phyloP scores from a whole-genome alignment of 805 yeast species.

The Pachysolen tannophilus region DNA sequence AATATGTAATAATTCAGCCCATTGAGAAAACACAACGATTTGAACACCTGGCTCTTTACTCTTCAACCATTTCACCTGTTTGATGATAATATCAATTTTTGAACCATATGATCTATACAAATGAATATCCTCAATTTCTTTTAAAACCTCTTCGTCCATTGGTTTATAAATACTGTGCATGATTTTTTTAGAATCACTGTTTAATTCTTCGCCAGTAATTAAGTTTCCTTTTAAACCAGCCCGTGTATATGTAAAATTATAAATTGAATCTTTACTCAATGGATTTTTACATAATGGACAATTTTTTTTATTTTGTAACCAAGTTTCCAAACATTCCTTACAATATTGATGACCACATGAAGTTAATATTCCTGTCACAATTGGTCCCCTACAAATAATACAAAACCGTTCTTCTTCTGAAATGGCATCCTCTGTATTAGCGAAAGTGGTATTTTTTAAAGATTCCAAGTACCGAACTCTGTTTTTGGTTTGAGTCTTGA shows the following conservation, averaged over 20 bases:
- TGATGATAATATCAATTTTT: slow-evolving; percentile 76
- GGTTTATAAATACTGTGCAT: slow-evolving; percentile 37
- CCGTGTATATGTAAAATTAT: slow-evolving; percentile 58
- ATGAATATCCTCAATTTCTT: slow-evolving; percentile 35
- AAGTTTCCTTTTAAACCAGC: slow-evolving; percentile 42
- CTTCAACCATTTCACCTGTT: slow-evolving; percentile 60
- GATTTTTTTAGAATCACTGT: slow-evolving; percentile 16
- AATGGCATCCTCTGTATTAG: slow-evolving; percentile 14
- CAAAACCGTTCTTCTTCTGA: slow-evolving; percentile 45
- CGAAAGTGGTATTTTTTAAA: slow-evolving; percentile 13
- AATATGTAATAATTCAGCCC: slow-evolving; percentile 65
- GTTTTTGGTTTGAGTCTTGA: neutral
- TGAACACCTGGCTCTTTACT: slow-evolving; percentile 56
- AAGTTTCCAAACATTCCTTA: slow-evolving; percentile 64
- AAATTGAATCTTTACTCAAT: slow-evolving; percentile 44
- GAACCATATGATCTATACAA: slow-evolving; percentile 62
- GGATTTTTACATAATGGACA: slow-evolving; percentile 80
- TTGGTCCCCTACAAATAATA: slow-evolving; percentile 67
- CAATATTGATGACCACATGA: slow-evolving; percentile 93
- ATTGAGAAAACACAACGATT: slow-evolving; percentile 84
- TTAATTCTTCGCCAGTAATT: slow-evolving; percentile 22
- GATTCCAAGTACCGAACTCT: slow-evolving; percentile 13
- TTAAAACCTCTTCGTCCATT: slow-evolving; percentile 31
- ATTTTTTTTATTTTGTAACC: slow-evolving; percentile 47
- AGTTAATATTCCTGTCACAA: slow-evolving; percentile 70